Conservation (phyloP, 2,329 filamentous ascomycete genomes). For the Aspergillus carbonarius region DNA sequence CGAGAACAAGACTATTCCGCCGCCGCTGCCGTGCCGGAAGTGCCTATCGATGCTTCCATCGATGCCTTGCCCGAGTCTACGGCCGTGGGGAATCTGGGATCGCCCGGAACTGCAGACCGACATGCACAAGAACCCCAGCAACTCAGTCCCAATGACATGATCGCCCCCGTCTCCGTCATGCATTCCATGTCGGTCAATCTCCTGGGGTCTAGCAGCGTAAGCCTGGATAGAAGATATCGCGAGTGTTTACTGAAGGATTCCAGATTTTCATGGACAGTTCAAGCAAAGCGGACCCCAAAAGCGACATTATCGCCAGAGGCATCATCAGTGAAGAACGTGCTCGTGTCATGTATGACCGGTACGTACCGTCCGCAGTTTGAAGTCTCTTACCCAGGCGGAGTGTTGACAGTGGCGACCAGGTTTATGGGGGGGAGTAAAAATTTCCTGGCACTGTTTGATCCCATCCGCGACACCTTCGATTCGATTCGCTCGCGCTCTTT, state of each 20-base stretch:
- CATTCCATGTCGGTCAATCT: constrained; percentile 40
- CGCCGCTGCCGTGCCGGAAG: constrained; percentile 17
- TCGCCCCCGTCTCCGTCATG: constrained; percentile 35
- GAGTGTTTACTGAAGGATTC: not conserved
- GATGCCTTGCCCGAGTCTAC: constrained; percentile 23
- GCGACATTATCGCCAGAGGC: constrained; percentile 33
- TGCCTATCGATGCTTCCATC: constrained; percentile 21
- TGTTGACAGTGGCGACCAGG: constrained; percentile 12
- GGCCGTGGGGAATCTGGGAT: constrained; percentile 16
- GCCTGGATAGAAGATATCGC: not conserved
- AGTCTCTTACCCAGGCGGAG: no score
- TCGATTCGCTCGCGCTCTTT: constrained; percentile 37
- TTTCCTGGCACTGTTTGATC: constrained; percentile 35
- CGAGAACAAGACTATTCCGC: constrained; percentile 30
- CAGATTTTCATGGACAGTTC: constrained; percentile 36
- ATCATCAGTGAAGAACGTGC: constrained; percentile 36
- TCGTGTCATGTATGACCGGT: constrained; percentile 37
- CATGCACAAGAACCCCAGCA: constrained; percentile 33
- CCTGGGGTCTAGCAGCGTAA: constrained; percentile 29
- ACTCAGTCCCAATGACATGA: constrained; percentile 38
- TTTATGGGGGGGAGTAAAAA: constrained; percentile 36
- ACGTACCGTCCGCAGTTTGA: not conserved
- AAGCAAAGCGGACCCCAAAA: constrained; percentile 26
- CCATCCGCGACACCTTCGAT: constrained; percentile 38
- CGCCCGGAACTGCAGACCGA: constrained; percentile 26